Evolutionary conservation across 1,284 basidiomycete species (phyloP).

Genomic region (Quambalaria eucalypti): DNA sequence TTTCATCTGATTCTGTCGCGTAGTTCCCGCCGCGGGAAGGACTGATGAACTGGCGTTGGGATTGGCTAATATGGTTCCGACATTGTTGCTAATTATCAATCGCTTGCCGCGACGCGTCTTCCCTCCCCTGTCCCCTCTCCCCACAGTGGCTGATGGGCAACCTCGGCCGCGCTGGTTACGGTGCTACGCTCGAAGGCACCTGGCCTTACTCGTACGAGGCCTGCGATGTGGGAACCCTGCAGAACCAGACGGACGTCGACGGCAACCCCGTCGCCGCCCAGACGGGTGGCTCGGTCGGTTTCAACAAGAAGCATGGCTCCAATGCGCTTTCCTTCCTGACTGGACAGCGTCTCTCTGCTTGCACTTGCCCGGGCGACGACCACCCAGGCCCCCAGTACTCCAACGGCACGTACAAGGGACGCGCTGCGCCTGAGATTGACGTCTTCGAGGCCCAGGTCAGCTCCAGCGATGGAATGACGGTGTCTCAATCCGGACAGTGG

Average conservation of each 20-base stretch:
- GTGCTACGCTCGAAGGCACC: conserved; percentile 55
- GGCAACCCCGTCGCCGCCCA: conserved; percentile 14
- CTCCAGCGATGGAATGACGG: conserved; percentile 49
- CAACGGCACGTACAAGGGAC: conserved; percentile 64
- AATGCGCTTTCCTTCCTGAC: conserved; percentile 47
- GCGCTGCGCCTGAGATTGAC: conserved; percentile 61
- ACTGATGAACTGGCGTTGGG: too few species aligned
- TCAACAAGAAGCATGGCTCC: conserved; percentile 38
- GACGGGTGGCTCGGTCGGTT: conserved; percentile 23
- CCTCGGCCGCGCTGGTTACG: conserved; percentile 43
- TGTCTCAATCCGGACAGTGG: conserved; percentile 68
- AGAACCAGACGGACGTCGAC: conserved; percentile 35
- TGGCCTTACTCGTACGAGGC: conserved; percentile 59
- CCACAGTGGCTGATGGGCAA: conserved; percentile 78
- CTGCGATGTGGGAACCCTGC: conserved; percentile 36
- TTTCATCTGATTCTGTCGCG: not conserved
- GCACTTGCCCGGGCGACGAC: conserved; percentile 67
- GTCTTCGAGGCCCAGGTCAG: conserved; percentile 57
- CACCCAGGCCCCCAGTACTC: conserved; percentile 67
- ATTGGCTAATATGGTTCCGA: too few species aligned
- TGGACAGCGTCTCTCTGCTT: conserved; percentile 54
- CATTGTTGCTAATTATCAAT: too few species aligned
- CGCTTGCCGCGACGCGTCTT: too few species aligned
- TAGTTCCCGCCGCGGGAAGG: too few species aligned
- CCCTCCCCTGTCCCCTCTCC: too few species aligned